Evolutionary conservation across 2,329 filamentous ascomycete species (phyloP).

Genomic region (Nannizziopsis barbatae): DNA sequence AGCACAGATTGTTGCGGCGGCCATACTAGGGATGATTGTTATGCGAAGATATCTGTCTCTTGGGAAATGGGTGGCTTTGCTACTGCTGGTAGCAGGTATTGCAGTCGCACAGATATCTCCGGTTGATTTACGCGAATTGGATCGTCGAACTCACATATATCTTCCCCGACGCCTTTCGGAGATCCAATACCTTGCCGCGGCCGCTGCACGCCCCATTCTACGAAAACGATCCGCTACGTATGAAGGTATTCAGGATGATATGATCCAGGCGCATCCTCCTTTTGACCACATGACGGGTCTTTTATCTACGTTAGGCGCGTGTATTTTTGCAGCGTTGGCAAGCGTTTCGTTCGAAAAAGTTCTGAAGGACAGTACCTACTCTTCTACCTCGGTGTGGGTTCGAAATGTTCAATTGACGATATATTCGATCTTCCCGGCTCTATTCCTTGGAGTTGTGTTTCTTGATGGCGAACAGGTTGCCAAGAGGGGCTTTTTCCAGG

Average conservation of each 20-base stretch:
- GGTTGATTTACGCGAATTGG: conserved; percentile 45
- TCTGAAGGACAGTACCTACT: conserved; percentile 66
- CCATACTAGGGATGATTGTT: conserved; percentile 72
- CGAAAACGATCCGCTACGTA: conserved; percentile 73
- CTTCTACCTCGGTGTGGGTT: conserved; percentile 69
- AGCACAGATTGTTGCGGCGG: conserved; percentile 84
- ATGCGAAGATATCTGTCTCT: conserved; percentile 58
- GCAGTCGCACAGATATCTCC: conserved; percentile 73
- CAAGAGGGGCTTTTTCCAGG: conserved; percentile 80
- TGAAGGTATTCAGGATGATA: conserved; percentile 65
- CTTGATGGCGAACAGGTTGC: conserved; percentile 77
- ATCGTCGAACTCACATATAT: conserved; percentile 51
- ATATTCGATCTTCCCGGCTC: conserved; percentile 81
- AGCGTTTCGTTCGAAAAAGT: conserved; percentile 66
- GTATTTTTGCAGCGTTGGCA: conserved; percentile 69
- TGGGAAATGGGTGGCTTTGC: conserved; percentile 67
- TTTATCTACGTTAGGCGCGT: conserved; percentile 64
- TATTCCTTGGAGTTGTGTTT: conserved; percentile 75
- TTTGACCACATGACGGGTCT: conserved; percentile 76
- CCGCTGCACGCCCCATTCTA: conserved; percentile 40
- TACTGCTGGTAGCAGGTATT: conserved; percentile 71
- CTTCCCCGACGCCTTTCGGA: conserved; percentile 72
- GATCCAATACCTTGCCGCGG: conserved; percentile 23
- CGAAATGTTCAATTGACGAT: conserved; percentile 90
- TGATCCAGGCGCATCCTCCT: conserved; percentile 40